Evolutionary conservation across 257 asterid genomes (phyloP).

Genomic region (Anisodus acutangulus): DNA sequence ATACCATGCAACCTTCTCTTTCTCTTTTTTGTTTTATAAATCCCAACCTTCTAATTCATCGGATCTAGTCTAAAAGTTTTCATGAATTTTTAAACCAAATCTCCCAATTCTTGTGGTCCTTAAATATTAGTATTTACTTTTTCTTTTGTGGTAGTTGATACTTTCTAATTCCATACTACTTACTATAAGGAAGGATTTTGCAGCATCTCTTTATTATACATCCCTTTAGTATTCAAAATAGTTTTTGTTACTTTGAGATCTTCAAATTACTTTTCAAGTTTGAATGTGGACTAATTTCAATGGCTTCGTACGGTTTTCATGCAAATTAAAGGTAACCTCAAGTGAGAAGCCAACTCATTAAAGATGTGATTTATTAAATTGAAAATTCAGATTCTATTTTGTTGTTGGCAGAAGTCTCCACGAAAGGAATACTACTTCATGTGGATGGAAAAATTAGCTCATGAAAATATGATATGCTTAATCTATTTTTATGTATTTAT

Average conservation of each 20-base stretch:
- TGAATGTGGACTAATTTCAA: background rate
- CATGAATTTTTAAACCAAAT: background rate
- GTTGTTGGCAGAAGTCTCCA: background rate
- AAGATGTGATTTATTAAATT: constrained; percentile 2
- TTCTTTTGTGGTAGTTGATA: too few relatives aligned
- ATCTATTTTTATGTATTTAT: too few relatives aligned
- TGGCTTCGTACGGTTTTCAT: background rate
- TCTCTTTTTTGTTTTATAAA: background rate
- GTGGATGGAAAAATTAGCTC: too few relatives aligned
- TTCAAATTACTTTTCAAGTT: background rate
- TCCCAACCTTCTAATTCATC: background rate
- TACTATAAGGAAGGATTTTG: too few relatives aligned
- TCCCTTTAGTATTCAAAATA: too few relatives aligned
- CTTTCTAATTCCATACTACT: too few relatives aligned
- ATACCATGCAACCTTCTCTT: background rate
- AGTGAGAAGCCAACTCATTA: background rate
- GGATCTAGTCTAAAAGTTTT: background rate
- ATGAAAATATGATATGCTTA: too few relatives aligned
- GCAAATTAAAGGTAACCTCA: constrained; percentile 6
- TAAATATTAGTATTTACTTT: background rate
- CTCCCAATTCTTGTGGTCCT: background rate
- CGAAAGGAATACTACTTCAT: background rate
- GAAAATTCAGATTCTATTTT: background rate
- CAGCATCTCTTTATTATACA: too few relatives aligned
- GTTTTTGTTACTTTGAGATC: too few relatives aligned